phyloP scores from a whole-genome alignment of 164 flowering plant species.

The Dillenia turbinata region DNA sequence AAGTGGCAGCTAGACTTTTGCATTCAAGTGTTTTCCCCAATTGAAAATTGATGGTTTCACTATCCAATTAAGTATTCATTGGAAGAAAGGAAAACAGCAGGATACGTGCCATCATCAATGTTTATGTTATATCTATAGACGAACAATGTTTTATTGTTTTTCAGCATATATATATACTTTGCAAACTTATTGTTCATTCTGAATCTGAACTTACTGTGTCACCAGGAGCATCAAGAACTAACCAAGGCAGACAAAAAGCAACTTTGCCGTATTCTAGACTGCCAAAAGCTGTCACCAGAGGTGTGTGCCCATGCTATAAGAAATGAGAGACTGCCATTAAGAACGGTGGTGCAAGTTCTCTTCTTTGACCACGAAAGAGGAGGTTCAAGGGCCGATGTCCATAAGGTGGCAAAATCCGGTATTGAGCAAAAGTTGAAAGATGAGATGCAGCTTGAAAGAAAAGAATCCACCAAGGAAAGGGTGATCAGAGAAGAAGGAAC shows the following conservation, averaged over 20 bases:
- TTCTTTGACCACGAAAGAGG: conserved; percentile 71
- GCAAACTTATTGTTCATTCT: too few species aligned
- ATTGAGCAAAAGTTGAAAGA: conserved; percentile 7
- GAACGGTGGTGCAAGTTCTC: conserved; percentile 90
- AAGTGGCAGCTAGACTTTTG: too few species aligned
- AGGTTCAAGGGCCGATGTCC: conserved; percentile 2
- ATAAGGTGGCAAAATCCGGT: conserved; percentile 12
- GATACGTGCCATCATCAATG: too few species aligned
- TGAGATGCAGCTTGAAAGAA: conserved; percentile 9
- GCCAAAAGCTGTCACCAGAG: conserved; percentile 66
- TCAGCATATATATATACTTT: too few species aligned
- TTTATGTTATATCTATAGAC: too few species aligned
- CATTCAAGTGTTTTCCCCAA: too few species aligned
- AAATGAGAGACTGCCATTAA: conserved; percentile 75
- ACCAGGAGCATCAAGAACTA: conserved; percentile 66
- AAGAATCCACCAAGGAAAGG: conserved; percentile 8
- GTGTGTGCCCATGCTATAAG: conserved; percentile 69
- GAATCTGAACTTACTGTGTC: too few species aligned
- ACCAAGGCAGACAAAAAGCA: conserved; percentile 67
- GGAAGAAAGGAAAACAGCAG: too few species aligned
- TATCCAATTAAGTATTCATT: too few species aligned
- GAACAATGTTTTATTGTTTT: too few species aligned
- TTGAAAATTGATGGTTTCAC: too few species aligned
- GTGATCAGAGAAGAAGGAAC: conserved; percentile 22
- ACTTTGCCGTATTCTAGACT: conserved; percentile 67